Base-by-base conservation (phyloP, 306 rosid species). In the Crotalaria pallida region DNA sequence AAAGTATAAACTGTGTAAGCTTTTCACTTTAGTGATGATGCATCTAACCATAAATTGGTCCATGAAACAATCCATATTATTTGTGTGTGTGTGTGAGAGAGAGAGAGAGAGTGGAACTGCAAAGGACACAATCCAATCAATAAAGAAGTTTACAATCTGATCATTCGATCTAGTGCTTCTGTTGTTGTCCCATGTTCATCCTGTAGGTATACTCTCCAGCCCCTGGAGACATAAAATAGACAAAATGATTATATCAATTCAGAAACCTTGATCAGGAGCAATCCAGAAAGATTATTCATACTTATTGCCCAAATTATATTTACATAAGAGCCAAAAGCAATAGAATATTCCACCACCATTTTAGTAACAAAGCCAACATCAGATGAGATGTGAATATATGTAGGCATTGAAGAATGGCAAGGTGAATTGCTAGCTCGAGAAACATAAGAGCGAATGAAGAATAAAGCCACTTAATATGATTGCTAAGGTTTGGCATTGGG, bases 131-230 rank as follows among this genome's bases (percentile, higher is more conserved):
- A 69, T 52, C 67, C 8, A 17, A 44, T 21, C 33, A 26, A 13
- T 7, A 21, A 58, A 24, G 45, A 72, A 65, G 68, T 44, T 77
- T 93, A 93, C 97, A 83, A 63, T 84, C 38, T 62, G 56, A 93
- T 58, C 98, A 93, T 93, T 38, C 80, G 83, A 83, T 84, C 71
- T 8, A 68, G 43, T 3, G 92, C 97, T 27, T 90, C 89, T 7
- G 75, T 36, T 15, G 98, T 88, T 12, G 98, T 94, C 64, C 97
- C 97, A 50, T 88, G 91, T 80, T 94, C 97, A 87, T 94, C 96
- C 55, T 77, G 89, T 72, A 90, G 83, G 80, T 85, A 94, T 21
- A 94, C 97, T 84, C 96, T 87, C 98, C 94, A 94, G 16, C 96
- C 98, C 89, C 98, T 93, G 87, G 76, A 77, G 74, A 67, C 16